Conservation (phyloP, 2,329 filamentous ascomycete genomes). For the Cercospora berteroae region DNA sequence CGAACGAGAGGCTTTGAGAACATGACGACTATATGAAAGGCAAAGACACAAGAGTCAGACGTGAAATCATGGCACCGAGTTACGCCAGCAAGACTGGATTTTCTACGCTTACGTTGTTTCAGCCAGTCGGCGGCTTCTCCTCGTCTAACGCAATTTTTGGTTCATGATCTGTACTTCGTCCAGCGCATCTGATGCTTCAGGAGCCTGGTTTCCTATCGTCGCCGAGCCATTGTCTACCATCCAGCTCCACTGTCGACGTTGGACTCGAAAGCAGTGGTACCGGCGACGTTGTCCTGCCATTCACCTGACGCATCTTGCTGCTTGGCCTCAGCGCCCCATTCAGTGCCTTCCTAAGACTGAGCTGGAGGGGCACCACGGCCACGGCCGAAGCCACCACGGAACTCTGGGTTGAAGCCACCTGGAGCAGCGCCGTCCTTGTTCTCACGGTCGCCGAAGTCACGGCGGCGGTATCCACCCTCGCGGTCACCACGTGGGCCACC, state of each 20-base stretch:
- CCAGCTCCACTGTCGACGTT: conserved; percentile 1
- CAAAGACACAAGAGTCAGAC: neutral
- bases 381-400: conserved; percentile 57
- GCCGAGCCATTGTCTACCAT: conserved; percentile 10
- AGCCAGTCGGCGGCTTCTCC: conserved; percentile 15
- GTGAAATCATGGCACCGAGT: conserved; percentile 15
- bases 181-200: neutral
- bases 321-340: conserved; percentile 16
- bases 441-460: conserved; percentile 63
- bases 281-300: conserved; percentile 13
- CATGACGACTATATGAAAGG: neutral
- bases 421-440: conserved; percentile 82
- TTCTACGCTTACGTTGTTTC: conserved; percentile 21
- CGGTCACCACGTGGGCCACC: conserved; percentile 71
- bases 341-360: conserved; percentile 40
- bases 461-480: conserved; percentile 57
- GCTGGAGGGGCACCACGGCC: conserved; percentile 67
- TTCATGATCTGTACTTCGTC: conserved; percentile 5
- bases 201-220: neutral
- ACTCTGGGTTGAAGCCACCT: conserved; percentile 87
- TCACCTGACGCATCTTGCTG: conserved; percentile 2
- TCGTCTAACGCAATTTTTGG: conserved; percentile 16
- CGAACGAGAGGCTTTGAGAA: neutral
- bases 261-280: conserved; percentile 4
- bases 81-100: conserved; percentile 20